These are phyloP conservation scores for Globisporangium polare DNA, from an alignment of 352 stramenopile species.

Conservation along the genomic window DNA sequence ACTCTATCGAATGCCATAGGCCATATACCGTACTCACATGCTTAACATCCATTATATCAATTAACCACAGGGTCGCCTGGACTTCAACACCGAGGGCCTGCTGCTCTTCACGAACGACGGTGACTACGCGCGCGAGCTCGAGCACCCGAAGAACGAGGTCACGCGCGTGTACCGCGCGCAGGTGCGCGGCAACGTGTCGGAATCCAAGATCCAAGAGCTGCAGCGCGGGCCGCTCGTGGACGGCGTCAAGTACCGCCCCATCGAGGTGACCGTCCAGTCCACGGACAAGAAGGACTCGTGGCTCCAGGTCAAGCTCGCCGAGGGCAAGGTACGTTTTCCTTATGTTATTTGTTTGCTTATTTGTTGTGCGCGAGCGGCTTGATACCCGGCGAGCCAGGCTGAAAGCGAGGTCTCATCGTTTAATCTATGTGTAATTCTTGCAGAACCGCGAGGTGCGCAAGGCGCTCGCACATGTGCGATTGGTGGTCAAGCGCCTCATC, in stretches of 20 bases:
- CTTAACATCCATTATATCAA: too few relatives aligned
- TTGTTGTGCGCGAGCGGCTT: background rate
- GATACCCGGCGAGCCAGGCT: background rate
- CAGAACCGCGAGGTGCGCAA: slow-evolving; percentile 91
- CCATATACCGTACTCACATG: too few relatives aligned
- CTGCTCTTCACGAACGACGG: slow-evolving; percentile 92
- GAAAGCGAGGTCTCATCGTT: background rate
- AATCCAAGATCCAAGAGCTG: slow-evolving; percentile 80
- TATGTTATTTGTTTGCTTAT: background rate
- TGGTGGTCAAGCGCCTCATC: slow-evolving; percentile 87
- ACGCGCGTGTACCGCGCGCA: slow-evolving; percentile 79
- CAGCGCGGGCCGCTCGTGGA: slow-evolving; percentile 76
- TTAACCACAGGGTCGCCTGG: slow-evolving; percentile 84
- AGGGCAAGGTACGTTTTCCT: slow-evolving; percentile 70
- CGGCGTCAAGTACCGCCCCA: slow-evolving; percentile 77
- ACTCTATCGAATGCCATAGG: background rate
- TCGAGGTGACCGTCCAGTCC: slow-evolving; percentile 68
- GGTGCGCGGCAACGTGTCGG: slow-evolving; percentile 71
- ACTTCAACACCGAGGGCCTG: slow-evolving; percentile 91
- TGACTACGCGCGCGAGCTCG: slow-evolving; percentile 84
- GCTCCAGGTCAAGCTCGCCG: slow-evolving; percentile 80
- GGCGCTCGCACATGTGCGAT: slow-evolving; percentile 76
- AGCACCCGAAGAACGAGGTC: slow-evolving; percentile 82
- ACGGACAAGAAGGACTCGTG: slow-evolving; percentile 88
- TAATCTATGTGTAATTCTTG: background rate